Evolutionary conservation across 495 filamentous ascomycete species (phyloP), one percentile per base, ranked within the genome.

Genomic region (Aspergillus ellipticus): DNA sequence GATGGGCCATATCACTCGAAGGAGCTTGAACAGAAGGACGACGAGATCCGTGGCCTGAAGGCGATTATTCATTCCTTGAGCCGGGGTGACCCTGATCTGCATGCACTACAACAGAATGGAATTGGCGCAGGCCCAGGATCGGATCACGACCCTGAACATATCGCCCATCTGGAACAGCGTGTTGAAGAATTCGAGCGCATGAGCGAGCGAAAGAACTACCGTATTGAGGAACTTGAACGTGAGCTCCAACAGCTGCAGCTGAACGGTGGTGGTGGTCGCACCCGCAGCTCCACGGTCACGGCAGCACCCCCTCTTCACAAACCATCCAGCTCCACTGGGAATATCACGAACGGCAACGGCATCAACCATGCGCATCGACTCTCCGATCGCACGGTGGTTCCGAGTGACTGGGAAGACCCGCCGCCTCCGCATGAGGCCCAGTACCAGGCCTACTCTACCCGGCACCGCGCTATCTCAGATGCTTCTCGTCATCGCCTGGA

Each of bases 41-140:
- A 97, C 59, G 94, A 98, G 73, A 97, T 98, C 60, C 82, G 92
- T 26, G 95, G 94, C 39, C 76, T 98, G 50, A 97, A 97, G 72
- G 94, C 94, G 33, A 97, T 98, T 63, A 97, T 98, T 47, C 94
- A 97, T 70, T 96, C 91, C 9, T 74, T 98, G 29, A 96, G 90
- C 65, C 76, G 88, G 43, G 89, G 79, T 78, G 53, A 83, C 81
- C 49, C 82, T 77, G 49, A 71, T 58, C 57, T 69, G 9, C 61
- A 64, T 31, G 60, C 58, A 21, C 24, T 68, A 22, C 62, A 56
- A 26, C 70, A 66, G 29, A 71, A 71, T 58, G 67, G 62, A 39
- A 37, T 51, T 21, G 54, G 52, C 11, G 42, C 35, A 4, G 49
- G 60, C n/a, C 11, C 54, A 16, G 53, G 60, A 7, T 47, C 63